Evolutionary conservation across 768 basidiomycete genomes (phyloP).

Genomic region (Calocybe indica): DNA sequence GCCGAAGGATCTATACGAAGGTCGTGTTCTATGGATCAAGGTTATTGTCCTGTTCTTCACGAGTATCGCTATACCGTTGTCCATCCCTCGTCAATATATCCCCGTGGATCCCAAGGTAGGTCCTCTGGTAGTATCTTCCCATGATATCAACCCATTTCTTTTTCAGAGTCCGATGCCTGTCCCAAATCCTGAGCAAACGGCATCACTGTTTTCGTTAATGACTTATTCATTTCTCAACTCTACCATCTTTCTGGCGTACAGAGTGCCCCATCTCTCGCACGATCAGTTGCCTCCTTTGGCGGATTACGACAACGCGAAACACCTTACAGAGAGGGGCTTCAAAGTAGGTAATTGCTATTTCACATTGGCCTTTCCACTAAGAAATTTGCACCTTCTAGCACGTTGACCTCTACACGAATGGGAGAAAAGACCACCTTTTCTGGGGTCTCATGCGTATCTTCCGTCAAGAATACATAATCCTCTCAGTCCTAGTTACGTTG

Average conservation of each 20-base stretch:
- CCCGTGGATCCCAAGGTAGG: conserved; percentile 46
- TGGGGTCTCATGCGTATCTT: conserved; percentile 37
- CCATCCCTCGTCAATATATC: conserved; percentile 50
- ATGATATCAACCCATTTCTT: background rate
- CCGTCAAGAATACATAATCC: conserved; percentile 24
- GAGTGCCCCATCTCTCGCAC: conserved; percentile 39
- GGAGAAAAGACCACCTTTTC: conserved; percentile 38
- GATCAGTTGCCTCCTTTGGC: conserved; percentile 59
- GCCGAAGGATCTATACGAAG: conserved; percentile 45
- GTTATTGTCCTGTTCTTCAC: conserved; percentile 37
- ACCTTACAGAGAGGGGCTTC: conserved; percentile 21
- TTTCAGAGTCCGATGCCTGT: conserved; percentile 25
- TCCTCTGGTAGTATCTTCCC: background rate
- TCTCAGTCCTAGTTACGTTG: conserved; percentile 20
- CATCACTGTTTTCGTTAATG: conserved; percentile 35
- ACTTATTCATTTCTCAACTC: conserved; percentile 53
- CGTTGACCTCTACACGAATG: conserved; percentile 32
- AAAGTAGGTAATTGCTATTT: conserved; percentile 20
- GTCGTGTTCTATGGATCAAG: conserved; percentile 48
- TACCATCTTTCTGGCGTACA: conserved; percentile 39
- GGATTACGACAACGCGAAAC: conserved; percentile 44
- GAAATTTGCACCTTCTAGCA: conserved; percentile 15
- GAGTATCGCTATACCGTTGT: conserved; percentile 44
- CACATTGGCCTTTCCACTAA: conserved; percentile 13
- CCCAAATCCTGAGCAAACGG: conserved; percentile 47